Percentiles rank a stretch among this genome's conserved stretches.
Conservation (phyloP, 1,139 yeast genomes). For the Ogataea hybrid region DNA sequence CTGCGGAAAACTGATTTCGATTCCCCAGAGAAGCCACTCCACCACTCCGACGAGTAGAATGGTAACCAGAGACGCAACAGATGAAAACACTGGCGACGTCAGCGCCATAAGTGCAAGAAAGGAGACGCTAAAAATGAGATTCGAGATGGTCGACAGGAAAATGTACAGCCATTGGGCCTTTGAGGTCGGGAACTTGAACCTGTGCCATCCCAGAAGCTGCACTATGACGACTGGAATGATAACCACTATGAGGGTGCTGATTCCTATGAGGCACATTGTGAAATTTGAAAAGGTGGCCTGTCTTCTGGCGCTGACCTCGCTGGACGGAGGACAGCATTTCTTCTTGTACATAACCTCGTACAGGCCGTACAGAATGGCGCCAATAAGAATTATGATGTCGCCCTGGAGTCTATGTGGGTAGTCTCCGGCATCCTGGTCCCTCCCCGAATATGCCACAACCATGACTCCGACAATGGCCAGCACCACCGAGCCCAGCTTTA, state of each 20-base stretch:
- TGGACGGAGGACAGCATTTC: conserved; percentile 69
- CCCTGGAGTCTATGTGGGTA: conserved; percentile 71
- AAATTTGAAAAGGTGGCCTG: conserved; percentile 59
- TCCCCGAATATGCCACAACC: conserved; percentile 73
- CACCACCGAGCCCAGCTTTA: conserved; percentile 66
- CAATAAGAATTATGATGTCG: conserved; percentile 65
- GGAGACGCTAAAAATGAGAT: conserved; percentile 67
- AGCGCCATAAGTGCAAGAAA: conserved; percentile 79
- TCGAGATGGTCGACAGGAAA: conserved; percentile 53
- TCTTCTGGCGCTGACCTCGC: conserved; percentile 50
- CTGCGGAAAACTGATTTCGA: conserved; percentile 47
- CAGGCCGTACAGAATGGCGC: conserved; percentile 82
- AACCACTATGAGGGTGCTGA: conserved; percentile 51
- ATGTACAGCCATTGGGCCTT: conserved; percentile 45
- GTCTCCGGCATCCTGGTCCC: conserved; percentile 25
- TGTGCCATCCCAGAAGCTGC: conserved; percentile 56
- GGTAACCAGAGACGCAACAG: conserved; percentile 77
- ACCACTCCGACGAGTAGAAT: conserved; percentile 77
- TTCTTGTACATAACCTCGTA: conserved; percentile 84
- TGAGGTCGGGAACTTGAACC: conserved; percentile 52
- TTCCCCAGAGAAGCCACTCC: conserved; percentile 72
- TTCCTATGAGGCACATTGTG: conserved; percentile 57
- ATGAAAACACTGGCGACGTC: conserved; percentile 81
- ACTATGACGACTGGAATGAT: conserved; percentile 49
- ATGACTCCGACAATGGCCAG: conserved; percentile 75